Evolutionary conservation across 1,284 basidiomycete genomes (phyloP), one percentile per base, ranked within the genome.

Genomic region (Lentinula novae-zelandiae): DNA sequence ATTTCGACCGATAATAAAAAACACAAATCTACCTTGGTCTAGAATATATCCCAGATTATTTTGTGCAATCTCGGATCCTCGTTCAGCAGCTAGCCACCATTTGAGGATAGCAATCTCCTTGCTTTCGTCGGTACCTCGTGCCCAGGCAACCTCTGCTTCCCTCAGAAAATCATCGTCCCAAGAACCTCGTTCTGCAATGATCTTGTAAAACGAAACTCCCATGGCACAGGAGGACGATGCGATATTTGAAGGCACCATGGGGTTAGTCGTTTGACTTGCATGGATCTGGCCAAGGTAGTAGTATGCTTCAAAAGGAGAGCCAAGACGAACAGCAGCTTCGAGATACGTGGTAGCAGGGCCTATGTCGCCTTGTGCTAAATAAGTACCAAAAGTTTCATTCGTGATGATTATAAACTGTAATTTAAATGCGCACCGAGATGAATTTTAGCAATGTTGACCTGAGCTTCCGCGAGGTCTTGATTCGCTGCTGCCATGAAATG

Each of bases 41-140:
- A 99, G 78, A 61, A 96, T 82, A 72, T 89, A 97, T 0, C 96
- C 97, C 9, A 99, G 78, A 69, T 99, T 99, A 72, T 96, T 98
- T 77, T 98, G 96, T 1, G 94, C 96, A 40, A 89, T 82, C 73
- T 99, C 96, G 57, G 85, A 89, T 0, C 97, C 97, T 65, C 92
- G 80, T 76, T 99, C 97, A 4, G 94, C 94, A 39, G 95, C 90
- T 58, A 97, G 83, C 89, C 92, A 95, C 92, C 95, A 98, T 53
- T 90, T 87, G n/a, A 97, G 75, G 75, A 97, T 84, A 1, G 92
- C 91, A 60, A 82, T 78, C 66, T 92, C 87, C 68, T 82, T 85
- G 31, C 83, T 84, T 57, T 83, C 77, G 59, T 87, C 82, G 7
- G 89, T 88, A 1, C 85, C 90, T 4, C 83, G 78, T 67, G 82